These are phyloP conservation scores for Phytopythium ostracodes DNA, from an alignment of 352 stramenopile genomes.

Conservation along the genomic window DNA sequence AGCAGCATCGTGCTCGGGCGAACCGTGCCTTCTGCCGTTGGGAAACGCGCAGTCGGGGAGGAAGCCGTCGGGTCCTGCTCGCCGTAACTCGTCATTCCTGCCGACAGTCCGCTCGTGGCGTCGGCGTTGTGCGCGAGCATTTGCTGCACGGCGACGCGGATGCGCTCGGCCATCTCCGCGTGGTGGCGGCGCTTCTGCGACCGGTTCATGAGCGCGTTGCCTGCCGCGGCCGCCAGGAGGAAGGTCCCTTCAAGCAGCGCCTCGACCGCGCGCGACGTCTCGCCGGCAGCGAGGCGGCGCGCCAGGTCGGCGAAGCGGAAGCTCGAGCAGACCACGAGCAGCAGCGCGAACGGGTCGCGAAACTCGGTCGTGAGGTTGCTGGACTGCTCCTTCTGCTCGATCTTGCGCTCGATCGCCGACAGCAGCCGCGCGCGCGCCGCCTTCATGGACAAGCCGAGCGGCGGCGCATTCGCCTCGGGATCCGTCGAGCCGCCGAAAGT, in stretches of 20 bases:
- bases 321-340: constrained; percentile 59
- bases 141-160: constrained; percentile 60
- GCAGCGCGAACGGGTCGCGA: constrained; percentile 60
- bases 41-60: constrained; percentile 1
- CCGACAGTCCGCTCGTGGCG: too few species aligned
- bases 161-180: constrained; percentile 72
- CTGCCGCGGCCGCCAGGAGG: constrained; percentile 43
- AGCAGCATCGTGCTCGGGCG: constrained; percentile 36
- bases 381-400: constrained; percentile 65
- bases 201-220: constrained; percentile 64
- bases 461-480: constrained; percentile 4
- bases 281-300: constrained; percentile 22
- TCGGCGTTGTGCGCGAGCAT: constrained; percentile 30
- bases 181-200: constrained; percentile 67
- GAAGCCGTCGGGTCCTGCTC: not conserved
- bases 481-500: constrained; percentile 15
- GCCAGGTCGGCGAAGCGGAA: constrained; percentile 58
- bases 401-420: constrained; percentile 61
- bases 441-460: constrained; percentile 49
- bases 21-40: constrained; percentile 5
- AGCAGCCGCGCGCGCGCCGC: constrained; percentile 52
- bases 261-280: constrained; percentile 16
- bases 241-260: constrained; percentile 56
- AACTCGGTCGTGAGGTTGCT: constrained; percentile 67
- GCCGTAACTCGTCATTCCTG: not conserved